These are phyloP conservation scores for Hypsizygus marmoreus DNA, from an alignment of 768 basidiomycete species.

Conservation along the genomic window DNA sequence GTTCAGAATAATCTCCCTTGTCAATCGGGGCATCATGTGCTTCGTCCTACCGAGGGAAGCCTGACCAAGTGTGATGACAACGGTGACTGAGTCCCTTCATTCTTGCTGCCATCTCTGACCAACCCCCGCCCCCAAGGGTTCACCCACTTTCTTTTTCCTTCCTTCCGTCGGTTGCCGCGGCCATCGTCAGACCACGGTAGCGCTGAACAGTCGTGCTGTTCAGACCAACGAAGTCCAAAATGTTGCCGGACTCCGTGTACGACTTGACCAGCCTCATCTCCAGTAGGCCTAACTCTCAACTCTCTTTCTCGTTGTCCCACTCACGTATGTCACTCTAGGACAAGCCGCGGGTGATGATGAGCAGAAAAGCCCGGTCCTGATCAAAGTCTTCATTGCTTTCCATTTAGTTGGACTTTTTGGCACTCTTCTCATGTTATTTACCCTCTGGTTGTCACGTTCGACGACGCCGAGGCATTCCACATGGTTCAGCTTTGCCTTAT, in stretches of 20 bases:
- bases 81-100: no score
- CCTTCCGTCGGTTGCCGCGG: no score
- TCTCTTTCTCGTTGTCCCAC: background rate
- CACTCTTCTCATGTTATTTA: conserved; percentile 21
- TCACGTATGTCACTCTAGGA: conserved; percentile 1
- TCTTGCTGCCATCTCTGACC: no score
- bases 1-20: no score
- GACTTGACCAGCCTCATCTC: conserved; percentile 1
- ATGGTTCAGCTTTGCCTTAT: conserved; percentile 31
- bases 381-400: conserved; percentile 23
- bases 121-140: no score
- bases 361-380: conserved; percentile 7
- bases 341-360: conserved; percentile 1
- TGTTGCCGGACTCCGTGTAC: background rate
- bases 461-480: conserved; percentile 26
- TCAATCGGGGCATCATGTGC: no score
- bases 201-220: conserved; percentile 1
- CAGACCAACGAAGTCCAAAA: background rate
- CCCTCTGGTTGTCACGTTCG: conserved; percentile 19
- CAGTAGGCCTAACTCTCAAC: conserved; percentile 3
- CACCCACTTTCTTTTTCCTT: no score
- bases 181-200: no score
- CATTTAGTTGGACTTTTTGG: conserved; percentile 26
- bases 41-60: no score
- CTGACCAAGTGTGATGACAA: no score